Evolutionary conservation across 1,139 yeast genomes (phyloP), one percentile per base, ranked within the genome.

Genomic region (Magnusiomyces starmeri): DNA sequence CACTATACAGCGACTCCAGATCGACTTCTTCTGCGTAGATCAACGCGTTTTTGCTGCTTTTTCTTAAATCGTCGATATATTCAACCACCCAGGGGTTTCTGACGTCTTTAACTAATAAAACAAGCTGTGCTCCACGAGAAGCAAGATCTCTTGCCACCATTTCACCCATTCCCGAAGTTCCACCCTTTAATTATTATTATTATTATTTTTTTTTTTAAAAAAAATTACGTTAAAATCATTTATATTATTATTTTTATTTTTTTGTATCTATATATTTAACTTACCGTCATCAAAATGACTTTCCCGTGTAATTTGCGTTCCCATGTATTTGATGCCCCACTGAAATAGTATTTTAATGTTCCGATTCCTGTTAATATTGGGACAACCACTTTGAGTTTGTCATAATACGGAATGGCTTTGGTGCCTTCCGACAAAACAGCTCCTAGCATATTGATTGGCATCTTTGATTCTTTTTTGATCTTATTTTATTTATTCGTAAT

Each of bases 1-100:
- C 76, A 6, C 90, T 81, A 64, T 83, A 74, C 56, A 92, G 72
- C 52, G 87, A 82, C 25, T 80, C 75, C 55, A 92, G 73, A 66
- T 94, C 95, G 67, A 96, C 88, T 59, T 82, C 79, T 63, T 92
- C 98, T 12, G 94, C 94, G 65, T 87, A 90, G 40, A 92, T 79
- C 75, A 90, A 67, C 52, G 77, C 76, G 68, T 90, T 92, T 48
- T 75, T 75, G 27, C 92, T 82, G 27, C 67, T 70, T 20, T 79
- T 83, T 54, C 98, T 74, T 54, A 92, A 68, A 62, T 86, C 95
- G 43, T 85, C 82, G 45, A 90, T 74, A 68, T 81, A 85, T 48
- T 90, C 97, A 2, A 81, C 74, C 7, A 85, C 67, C 96, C 97
- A 92, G 50, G 74, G 75, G 62, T 86, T 95, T 32, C 76, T 70